Percentiles rank a stretch among this genome's conserved stretches.
Evolutionary conservation across 768 basidiomycete genomes (phyloP).

Genomic region (Rhizopogon roseolus): DNA sequence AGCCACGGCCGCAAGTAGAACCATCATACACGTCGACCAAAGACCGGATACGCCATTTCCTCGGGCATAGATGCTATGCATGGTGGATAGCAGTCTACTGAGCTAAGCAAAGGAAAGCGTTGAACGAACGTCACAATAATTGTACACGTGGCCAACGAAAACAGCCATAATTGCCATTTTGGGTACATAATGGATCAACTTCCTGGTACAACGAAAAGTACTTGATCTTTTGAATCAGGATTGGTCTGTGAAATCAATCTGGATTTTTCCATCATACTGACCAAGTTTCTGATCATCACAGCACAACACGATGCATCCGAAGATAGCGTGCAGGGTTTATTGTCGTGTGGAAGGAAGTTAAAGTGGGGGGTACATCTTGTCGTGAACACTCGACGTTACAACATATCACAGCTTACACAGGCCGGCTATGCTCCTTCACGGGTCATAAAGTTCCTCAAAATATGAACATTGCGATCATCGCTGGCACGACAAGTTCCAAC

Average conservation of each 20-base stretch:
- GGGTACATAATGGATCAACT: not conserved
- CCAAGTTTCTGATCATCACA: too few relatives aligned
- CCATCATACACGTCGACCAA: conserved; percentile 73
- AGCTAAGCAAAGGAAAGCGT: not conserved
- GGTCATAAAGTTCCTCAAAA: not conserved
- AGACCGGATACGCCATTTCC: conserved; percentile 71
- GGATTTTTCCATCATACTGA: too few relatives aligned
- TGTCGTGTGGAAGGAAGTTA: too few relatives aligned
- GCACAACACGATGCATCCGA: too few relatives aligned
- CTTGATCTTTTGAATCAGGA: not conserved
- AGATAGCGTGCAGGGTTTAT: too few relatives aligned
- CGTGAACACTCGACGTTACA: too few relatives aligned
- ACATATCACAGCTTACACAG: too few relatives aligned
- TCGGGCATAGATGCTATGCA: conserved; percentile 70
- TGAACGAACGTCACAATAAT: not conserved
- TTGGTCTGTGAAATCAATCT: too few relatives aligned
- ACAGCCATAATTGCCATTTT: not conserved
- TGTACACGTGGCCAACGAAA: not conserved
- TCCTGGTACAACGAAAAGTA: too few relatives aligned
- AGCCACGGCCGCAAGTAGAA: conserved; percentile 63
- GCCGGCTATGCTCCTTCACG: not conserved
- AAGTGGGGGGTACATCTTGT: too few relatives aligned
- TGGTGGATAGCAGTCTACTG: conserved; percentile 18
- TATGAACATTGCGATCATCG: not conserved
- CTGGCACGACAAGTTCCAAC: not conserved